These are phyloP conservation scores for Kernera saxatilis DNA, from an alignment of 345 rosid species.

Conservation along the genomic window DNA sequence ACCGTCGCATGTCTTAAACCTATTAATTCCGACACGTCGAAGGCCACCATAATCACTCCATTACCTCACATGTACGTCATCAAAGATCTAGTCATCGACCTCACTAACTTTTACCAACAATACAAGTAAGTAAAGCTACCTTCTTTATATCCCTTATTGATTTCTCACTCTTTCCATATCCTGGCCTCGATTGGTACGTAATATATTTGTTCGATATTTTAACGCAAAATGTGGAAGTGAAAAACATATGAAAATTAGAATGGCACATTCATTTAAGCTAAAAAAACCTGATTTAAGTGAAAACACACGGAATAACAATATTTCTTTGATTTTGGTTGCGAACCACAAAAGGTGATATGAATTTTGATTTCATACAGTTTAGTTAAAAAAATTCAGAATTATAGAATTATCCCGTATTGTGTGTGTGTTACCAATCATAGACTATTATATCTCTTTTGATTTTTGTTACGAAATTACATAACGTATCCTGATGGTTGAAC, in stretches of 20 bases:
- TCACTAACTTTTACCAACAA: conserved; percentile 62
- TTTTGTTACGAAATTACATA: not conserved
- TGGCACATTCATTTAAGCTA: not conserved
- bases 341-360: not conserved
- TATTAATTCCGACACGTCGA: conserved; percentile 39
- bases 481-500: not conserved
- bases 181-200: too few relatives aligned
- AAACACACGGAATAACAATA: not conserved
- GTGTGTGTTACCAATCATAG: too few relatives aligned
- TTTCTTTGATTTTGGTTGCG: not conserved
- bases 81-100: conserved; percentile 60
- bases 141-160: not conserved
- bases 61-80: conserved; percentile 65
- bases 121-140: conserved; percentile 38
- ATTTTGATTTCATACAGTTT: too few relatives aligned
- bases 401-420: too few relatives aligned
- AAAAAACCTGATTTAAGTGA: not conserved
- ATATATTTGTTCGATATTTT: not conserved
- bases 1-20: conserved; percentile 69
- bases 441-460: not conserved
- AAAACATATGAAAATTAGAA: not conserved
- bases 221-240: not conserved
- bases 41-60: conserved; percentile 52
- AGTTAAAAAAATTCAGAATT: not conserved
- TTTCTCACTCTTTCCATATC: not conserved